These are phyloP conservation scores for Backusella australiensis DNA, from an alignment of 192 early-diverging fungal species.

Conservation along the genomic window DNA sequence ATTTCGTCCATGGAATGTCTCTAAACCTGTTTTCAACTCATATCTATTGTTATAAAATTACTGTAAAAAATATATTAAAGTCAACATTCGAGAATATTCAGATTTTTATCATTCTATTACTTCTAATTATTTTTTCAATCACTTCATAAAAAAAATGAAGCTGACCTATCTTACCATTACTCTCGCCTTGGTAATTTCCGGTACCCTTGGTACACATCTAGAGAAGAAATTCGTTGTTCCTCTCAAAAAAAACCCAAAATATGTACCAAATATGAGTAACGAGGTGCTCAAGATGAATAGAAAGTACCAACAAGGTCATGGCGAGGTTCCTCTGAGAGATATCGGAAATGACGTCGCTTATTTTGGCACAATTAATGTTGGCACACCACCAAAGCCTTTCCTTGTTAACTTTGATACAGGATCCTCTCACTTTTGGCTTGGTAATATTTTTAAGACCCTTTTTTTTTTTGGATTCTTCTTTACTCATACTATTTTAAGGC, in stretches of 20 bases:
- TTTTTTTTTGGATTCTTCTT: too few species aligned
- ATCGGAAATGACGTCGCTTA: conserved; percentile 49
- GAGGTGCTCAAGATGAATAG: not conserved
- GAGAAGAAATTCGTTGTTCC: not conserved
- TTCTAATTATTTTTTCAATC: too few species aligned
- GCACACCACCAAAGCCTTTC: conserved; percentile 63
- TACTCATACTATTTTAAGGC: not conserved
- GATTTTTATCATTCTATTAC: too few species aligned
- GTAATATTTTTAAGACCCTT: not conserved
- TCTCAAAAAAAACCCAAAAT: not conserved
- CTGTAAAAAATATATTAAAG: too few species aligned
- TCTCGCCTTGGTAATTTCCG: not conserved
- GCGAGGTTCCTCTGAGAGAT: not conserved
- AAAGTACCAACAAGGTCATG: not conserved
- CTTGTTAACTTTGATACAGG: conserved; percentile 69
- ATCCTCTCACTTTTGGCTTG: conserved; percentile 65
- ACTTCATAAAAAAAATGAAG: too few species aligned
- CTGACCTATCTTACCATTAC: not conserved
- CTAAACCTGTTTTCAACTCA: too few species aligned
- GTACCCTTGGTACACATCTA: not conserved
- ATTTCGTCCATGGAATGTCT: too few species aligned
- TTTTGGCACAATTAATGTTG: conserved; percentile 57
- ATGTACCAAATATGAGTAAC: not conserved
- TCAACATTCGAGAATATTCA: too few species aligned
- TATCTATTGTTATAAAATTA: too few species aligned